phyloP scores from a whole-genome alignment of 2,329 filamentous ascomycete species.

The Biscogniauxia mediterranea region DNA sequence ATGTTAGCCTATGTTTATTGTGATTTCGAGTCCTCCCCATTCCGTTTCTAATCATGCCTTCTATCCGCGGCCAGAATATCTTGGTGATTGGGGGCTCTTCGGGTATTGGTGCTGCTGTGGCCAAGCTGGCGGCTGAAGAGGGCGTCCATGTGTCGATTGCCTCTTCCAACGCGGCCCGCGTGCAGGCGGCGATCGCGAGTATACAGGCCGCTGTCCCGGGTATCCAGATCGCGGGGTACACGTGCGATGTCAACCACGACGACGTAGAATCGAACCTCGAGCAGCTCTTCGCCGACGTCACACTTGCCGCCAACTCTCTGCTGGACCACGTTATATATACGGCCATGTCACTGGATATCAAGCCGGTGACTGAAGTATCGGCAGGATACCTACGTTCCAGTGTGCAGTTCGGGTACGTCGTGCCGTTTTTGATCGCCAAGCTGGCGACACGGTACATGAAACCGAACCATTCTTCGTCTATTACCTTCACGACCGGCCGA shows the following conservation, averaged over 20 bases:
- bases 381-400: constrained; percentile 40
- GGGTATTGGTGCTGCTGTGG: constrained; percentile 61
- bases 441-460: constrained; percentile 44
- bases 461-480: constrained; percentile 40
- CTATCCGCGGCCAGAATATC: constrained; percentile 35
- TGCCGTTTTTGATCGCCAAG: constrained; percentile 52
- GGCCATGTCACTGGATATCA: constrained; percentile 45
- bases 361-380: constrained; percentile 40
- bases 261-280: constrained; percentile 47
- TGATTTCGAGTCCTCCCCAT: not conserved
- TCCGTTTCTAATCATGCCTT: constrained; percentile 10
- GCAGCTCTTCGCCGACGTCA: constrained; percentile 40
- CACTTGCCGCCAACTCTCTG: constrained; percentile 24
- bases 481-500: constrained; percentile 56
- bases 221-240: constrained; percentile 37
- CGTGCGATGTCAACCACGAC: constrained; percentile 46
- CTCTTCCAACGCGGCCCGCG: constrained; percentile 51
- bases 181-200: constrained; percentile 44
- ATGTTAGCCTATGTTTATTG: not conserved
- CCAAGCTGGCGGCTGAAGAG: constrained; percentile 54
- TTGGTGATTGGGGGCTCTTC: constrained; percentile 63
- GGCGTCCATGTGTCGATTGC: constrained; percentile 58
- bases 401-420: constrained; percentile 50
- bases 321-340: constrained; percentile 59
- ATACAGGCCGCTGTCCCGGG: constrained; percentile 42